Evolutionary conservation across 2,329 filamentous ascomycete species (phyloP), one percentile per base, ranked within the genome.

Genomic region (Exophiala mesophila): DNA sequence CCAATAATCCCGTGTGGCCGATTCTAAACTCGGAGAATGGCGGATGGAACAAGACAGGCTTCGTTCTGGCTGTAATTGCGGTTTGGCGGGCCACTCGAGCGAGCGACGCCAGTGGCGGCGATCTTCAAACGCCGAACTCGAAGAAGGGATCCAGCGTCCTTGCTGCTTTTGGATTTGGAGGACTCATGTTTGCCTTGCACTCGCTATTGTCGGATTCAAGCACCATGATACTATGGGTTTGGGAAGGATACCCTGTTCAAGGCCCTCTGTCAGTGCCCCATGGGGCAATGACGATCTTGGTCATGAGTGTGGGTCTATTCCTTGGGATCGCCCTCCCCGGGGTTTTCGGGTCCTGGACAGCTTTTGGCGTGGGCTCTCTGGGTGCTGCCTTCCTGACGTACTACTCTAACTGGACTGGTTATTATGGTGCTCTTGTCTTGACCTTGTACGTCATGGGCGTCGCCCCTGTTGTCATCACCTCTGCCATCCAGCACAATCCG

Each of bases 161-260:
- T 31, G 80, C 88, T 20, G 85, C 82, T 7, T 66, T 92, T 36
- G 88, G 92, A 45, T 65, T 97, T 41, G 88, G 79, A 17, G 90
- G 88, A 20, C 65, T 96, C 5, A 75, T 96, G 59, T 98, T 98
- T 58, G 86, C 78, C 4, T 74, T 97, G 59, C 92, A 97, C 62
- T 96, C 89, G 1, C 72, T 98, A 7, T 76, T 98, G 8, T 96
- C 92, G 0, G 92, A 98, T 62, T 94, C 89, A 0, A 97, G 92
- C 69, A 98, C 92, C 40, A 97, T 98, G 88, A 96, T 97, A 44
- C 75, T 89, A 12, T 98, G 92, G 92, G 88, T 88, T 2, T 98
- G 92, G 92, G 88, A 96, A 56, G 92, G 92, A 5, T 98, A 85
- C 57, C 92, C 92, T 10, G 78, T 97, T 29, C 80, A 85, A 36